A percentile compares a stretch with the other conserved stretches of the same genome.
Conservation (phyloP, 1,139 yeast genomes). For the Blastobotrys elegans region DNA sequence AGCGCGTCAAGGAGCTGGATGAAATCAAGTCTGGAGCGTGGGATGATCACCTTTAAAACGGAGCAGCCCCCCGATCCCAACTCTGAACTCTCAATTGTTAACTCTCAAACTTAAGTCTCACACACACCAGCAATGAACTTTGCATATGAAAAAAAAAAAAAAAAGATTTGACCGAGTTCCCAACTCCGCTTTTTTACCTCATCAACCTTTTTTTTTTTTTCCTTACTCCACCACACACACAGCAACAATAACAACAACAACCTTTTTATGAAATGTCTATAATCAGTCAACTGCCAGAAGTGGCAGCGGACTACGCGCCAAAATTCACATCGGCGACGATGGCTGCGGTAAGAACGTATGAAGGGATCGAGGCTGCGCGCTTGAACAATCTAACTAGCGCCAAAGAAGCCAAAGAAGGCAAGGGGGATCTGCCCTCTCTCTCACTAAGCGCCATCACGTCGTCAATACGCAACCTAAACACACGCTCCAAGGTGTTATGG, state of each 20-base stretch:
- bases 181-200: neutral
- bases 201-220: neutral
- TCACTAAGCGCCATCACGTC: slow-evolving; percentile 19
- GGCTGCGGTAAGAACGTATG: slow-evolving; percentile 8
- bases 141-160: neutral
- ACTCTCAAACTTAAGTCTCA: too few relatives aligned
- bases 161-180: neutral
- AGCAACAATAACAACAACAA: neutral
- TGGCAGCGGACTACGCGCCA: slow-evolving; percentile 8
- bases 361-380: slow-evolving; percentile 6
- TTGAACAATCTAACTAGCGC: slow-evolving; percentile 6
- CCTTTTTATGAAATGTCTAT: slow-evolving; percentile 1
- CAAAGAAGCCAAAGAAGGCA: slow-evolving; percentile 11
- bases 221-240: neutral
- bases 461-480: slow-evolving; percentile 16
- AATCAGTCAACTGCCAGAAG: slow-evolving; percentile 4
- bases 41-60: slow-evolving; percentile 4
- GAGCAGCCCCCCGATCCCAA: neutral
- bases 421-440: slow-evolving; percentile 14
- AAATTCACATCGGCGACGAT: slow-evolving; percentile 5
- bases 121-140: too few relatives aligned
- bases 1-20: slow-evolving; percentile 23
- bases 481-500: slow-evolving; percentile 21
- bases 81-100: too few relatives aligned
- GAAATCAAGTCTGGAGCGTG: slow-evolving; percentile 16